Evolutionary conservation across 2,329 filamentous ascomycete species (phyloP), one percentile per base, ranked within the genome.

Genomic region (Neoscytalidium dimidiatum): DNA sequence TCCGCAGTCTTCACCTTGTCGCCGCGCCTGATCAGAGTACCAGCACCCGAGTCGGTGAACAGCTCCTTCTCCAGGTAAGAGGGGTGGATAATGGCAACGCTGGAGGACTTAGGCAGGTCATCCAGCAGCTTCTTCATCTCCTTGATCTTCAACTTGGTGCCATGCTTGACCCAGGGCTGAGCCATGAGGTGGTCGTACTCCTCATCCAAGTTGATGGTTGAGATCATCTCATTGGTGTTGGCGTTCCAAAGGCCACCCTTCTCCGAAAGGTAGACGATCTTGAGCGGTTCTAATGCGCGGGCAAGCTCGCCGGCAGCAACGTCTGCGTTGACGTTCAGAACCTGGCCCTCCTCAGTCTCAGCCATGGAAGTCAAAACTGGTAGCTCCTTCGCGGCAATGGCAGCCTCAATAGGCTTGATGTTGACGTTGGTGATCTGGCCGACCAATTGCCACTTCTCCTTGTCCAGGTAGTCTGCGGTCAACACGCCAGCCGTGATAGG

Each of bases 221-320:
- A 97, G 74, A 98, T 98, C 83, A 97, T 96, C 83, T 94, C 90
- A 66, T 90, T 91, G n/a, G 90, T 92, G 68, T 96, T 92, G 66
- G 93, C 94, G 75, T 98, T 92, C 80, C 97, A 96, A 35, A 99
- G 82, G 7, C 94, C 95, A 57, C 95, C 95, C 85, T 98, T 98
- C 82, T 99, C 95, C 4, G 93, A 96, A n/a, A 98, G 85, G 77
- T 97, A 99, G 66, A 99, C 94, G 67, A 98, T 94, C 87, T 99
- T 99, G 73, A 98, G 83, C 28, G 95, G 95, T 79, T 98, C 90
- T 62, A 99, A 83, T 64, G 91, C 88, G 66, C 92, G 89, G 26
- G 95, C 94, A 67, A 99, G 84, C 81, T 97, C 94, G 69, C 94
- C 94, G 31, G 95, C 95, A 38, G 94, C 94, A 67, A 97, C 94